Evolutionary conservation across 345 rosid species (phyloP).

Genomic region (Kandelia obovata): DNA sequence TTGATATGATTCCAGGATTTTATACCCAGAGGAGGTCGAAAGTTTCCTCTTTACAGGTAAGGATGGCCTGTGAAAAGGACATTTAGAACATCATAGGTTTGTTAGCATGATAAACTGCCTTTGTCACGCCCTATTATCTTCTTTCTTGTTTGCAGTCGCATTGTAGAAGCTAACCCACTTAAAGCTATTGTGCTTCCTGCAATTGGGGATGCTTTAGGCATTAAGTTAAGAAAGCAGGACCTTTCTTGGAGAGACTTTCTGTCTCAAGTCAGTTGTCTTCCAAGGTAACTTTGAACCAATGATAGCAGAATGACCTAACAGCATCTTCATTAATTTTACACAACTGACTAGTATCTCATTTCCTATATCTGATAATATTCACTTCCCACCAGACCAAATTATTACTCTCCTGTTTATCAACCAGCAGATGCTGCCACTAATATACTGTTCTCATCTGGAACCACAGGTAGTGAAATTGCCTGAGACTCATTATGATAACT

Average conservation of each 20-base stretch:
- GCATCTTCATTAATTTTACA: background rate
- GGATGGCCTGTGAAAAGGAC: background rate
- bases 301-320: background rate
- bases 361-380: background rate
- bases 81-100: background rate
- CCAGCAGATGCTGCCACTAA: constrained; percentile 57
- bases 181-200: constrained; percentile 74
- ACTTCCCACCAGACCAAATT: constrained; percentile 37
- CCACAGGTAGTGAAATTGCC: constrained; percentile 54
- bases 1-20: constrained; percentile 53
- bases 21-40: constrained; percentile 72
- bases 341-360: background rate
- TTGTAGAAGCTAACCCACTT: constrained; percentile 65
- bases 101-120: background rate
- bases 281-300: constrained; percentile 37
- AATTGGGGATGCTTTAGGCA: constrained; percentile 40
- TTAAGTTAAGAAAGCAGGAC: constrained; percentile 66
- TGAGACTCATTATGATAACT: background rate
- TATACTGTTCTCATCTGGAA: constrained; percentile 91
- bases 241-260: constrained; percentile 66
- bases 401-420: constrained; percentile 48
- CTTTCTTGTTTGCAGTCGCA: constrained; percentile 50
- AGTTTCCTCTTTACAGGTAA: constrained; percentile 82
- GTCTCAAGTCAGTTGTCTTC: constrained; percentile 28
- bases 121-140: background rate